A percentile compares a stretch with the other conserved stretches of the same genome.
Conservation (phyloP, 345 rosid genomes). For the Iberis pinnata region DNA sequence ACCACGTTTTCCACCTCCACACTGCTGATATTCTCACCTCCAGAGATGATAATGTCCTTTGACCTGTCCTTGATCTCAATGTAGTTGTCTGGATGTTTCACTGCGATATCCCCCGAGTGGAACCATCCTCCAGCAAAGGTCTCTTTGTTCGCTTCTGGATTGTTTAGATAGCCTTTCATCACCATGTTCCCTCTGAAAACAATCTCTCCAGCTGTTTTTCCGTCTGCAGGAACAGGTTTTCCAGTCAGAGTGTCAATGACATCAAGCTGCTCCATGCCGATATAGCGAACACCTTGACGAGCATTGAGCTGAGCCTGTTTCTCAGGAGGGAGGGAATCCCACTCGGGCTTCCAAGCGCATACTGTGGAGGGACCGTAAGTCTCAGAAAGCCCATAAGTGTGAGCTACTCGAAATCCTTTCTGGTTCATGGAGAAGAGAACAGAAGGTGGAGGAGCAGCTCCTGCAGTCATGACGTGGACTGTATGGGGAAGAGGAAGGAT, state of each 20-base stretch:
- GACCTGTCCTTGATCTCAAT: slow-evolving; percentile 84
- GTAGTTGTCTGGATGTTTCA: slow-evolving; percentile 79
- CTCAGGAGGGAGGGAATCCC: slow-evolving; percentile 71
- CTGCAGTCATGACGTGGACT: slow-evolving; percentile 81
- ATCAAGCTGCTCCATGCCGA: slow-evolving; percentile 62
- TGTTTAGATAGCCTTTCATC: slow-evolving; percentile 88
- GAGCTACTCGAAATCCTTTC: slow-evolving; percentile 72
- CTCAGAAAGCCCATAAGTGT: slow-evolving; percentile 89
- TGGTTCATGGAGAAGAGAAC: slow-evolving; percentile 62
- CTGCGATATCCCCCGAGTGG: slow-evolving; percentile 82
- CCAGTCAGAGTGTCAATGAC: slow-evolving; percentile 53
- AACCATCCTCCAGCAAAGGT: slow-evolving; percentile 83
- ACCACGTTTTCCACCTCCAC: slow-evolving; percentile 68
- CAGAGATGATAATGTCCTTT: slow-evolving; percentile 63
- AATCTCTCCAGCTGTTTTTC: slow-evolving; percentile 73
- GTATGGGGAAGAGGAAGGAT: slow-evolving; percentile 74
- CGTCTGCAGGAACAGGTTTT: slow-evolving; percentile 73
- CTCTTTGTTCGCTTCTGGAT: slow-evolving; percentile 72
- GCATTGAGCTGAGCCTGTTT: slow-evolving; percentile 75
- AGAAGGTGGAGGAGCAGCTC: slow-evolving; percentile 88
- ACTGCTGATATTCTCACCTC: slow-evolving; percentile 92
- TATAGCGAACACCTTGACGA: slow-evolving; percentile 81
- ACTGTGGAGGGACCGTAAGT: slow-evolving; percentile 80
- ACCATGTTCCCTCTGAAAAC: slow-evolving; percentile 72
- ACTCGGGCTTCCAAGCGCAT: slow-evolving; percentile 89